These are phyloP conservation scores for Halenospora varia DNA, from an alignment of 495 filamentous ascomycete species.

Conservation along the genomic window DNA sequence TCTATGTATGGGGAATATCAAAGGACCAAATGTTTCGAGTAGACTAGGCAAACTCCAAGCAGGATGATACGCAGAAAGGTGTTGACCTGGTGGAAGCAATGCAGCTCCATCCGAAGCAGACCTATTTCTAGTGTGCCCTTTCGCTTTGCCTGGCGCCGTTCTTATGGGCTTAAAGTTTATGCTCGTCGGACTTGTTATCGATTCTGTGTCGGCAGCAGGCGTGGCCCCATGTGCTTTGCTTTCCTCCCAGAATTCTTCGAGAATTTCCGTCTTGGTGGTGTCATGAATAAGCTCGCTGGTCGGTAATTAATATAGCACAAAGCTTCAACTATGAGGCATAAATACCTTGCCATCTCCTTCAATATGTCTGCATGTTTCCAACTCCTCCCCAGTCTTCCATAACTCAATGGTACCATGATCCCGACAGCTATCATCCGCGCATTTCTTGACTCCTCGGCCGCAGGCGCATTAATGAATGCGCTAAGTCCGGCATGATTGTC, in stretches of 20 bases:
- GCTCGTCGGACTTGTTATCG: constrained; percentile 48
- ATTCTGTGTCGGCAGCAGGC: constrained; percentile 39
- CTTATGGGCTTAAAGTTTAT: constrained; percentile 32
- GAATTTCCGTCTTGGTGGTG: constrained; percentile 47
- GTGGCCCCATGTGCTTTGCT: constrained; percentile 52
- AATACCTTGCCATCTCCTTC: constrained; percentile 68
- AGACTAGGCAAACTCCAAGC: constrained; percentile 74
- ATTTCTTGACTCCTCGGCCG: constrained; percentile 71
- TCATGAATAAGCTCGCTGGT: constrained; percentile 49
- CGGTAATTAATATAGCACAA: constrained; percentile 4
- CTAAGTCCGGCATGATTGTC: constrained; percentile 80
- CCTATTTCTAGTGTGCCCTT: constrained; percentile 47
- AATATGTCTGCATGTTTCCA: constrained; percentile 83
- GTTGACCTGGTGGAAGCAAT: constrained; percentile 60
- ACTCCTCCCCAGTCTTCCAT: constrained; percentile 79
- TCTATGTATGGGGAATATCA: constrained; percentile 86
- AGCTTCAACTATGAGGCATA: not conserved
- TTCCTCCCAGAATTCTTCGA: constrained; percentile 78
- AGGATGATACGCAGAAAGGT: constrained; percentile 75
- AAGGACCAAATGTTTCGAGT: constrained; percentile 78
- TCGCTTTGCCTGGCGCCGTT: constrained; percentile 20
- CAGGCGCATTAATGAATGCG: constrained; percentile 84
- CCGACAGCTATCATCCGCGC: constrained; percentile 92
- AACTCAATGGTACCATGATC: constrained; percentile 78
- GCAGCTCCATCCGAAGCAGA: constrained; percentile 58